Evolutionary conservation across 1,139 yeast species (phyloP), one percentile per base, ranked within the genome.

Genomic region (Kurtzmaniella natalensis): DNA sequence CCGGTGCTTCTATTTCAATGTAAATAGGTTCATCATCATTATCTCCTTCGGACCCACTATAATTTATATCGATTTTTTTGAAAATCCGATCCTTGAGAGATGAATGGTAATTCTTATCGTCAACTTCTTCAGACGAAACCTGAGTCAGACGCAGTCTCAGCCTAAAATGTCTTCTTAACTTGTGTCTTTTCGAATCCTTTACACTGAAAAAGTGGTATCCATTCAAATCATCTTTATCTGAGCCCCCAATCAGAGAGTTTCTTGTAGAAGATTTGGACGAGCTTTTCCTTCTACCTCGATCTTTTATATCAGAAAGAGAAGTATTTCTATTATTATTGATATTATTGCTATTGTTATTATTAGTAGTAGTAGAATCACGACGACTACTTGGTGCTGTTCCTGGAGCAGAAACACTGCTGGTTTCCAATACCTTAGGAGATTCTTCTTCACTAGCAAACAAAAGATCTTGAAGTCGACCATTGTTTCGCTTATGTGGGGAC

Each of bases 1-100:
- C 16, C 7, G 14, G 15, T n/a, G 9, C 24, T 10, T 8, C 9
- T 21, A n/a, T 21, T 8, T 8, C 9, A 21, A 5, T 21, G 9
- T 5, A 5, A 5, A 10, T 13, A 11, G 5, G 11, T 24, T 34
- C 37, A 17, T 30, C 30, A n/a, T 28, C 36, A 17, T 29, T 14
- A 17, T 19, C 9, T 9, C 13, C 31, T 6, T 18, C 25, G 2
- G 17, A 11, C 5, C 29, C 32, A 20, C 27, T 25, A 11, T 31
- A 19, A 18, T 13, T 14, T 8, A 28, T 22, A 9, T 22, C 28
- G 3, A 31, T 20, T 16, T 34, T 34, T 19, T 31, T 34, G 26
- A 34, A 34, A n/a, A 34, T n/a, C 13, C 34, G 19, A 8, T 28
- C 33, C 16, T 31, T 31, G 14, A 34, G 18, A 10, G 23, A 18